phyloP scores from a whole-genome alignment of 2,329 filamentous ascomycete genomes.

The Amylocarpus encephaloides region DNA sequence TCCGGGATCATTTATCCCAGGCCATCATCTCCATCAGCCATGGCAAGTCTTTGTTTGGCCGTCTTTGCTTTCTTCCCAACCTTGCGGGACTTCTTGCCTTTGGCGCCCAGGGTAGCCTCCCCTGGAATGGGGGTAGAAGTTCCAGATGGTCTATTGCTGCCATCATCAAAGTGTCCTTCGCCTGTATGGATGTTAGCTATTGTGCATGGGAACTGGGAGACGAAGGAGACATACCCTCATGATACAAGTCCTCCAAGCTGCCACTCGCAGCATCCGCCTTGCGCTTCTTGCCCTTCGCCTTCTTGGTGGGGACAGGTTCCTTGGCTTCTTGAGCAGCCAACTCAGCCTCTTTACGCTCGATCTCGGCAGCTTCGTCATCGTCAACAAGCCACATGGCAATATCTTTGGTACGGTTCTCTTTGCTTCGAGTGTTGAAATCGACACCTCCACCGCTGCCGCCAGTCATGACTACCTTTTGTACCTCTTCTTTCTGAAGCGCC shows the following conservation, averaged over 20 bases:
- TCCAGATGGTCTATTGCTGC: conserved; percentile 72
- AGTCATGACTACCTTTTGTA: conserved; percentile 93
- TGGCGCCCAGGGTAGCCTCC: conserved; percentile 39
- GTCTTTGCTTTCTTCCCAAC: conserved; percentile 61
- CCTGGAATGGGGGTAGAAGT: conserved; percentile 67
- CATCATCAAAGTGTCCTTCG: conserved; percentile 93
- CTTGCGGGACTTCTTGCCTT: conserved; percentile 49
- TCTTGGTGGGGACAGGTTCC: conserved; percentile 60
- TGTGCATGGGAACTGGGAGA: conserved; percentile 11
- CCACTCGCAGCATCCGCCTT: conserved; percentile 46
- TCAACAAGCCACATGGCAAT: conserved; percentile 99
- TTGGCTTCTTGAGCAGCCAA: conserved; percentile 50
- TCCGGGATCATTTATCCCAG: conserved; percentile 14
- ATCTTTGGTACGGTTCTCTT: conserved; percentile 93
- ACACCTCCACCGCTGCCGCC: conserved; percentile 78
- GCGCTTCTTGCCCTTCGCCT: conserved; percentile 55
- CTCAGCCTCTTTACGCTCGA: conserved; percentile 88
- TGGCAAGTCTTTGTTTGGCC: conserved; percentile 60
- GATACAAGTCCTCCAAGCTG: conserved; percentile 95
- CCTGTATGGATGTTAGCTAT: conserved; percentile 51
- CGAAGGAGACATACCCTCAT: conserved; percentile 70
- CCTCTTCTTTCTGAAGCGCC: conserved; percentile 95
- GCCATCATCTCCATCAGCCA: conserved; percentile 52
- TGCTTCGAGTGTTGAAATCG: conserved; percentile 88
- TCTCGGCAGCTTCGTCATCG: conserved; percentile 89